Base-by-base conservation (phyloP, 1,284 basidiomycete genomes). In the Sporisorium reilianum region DNA sequence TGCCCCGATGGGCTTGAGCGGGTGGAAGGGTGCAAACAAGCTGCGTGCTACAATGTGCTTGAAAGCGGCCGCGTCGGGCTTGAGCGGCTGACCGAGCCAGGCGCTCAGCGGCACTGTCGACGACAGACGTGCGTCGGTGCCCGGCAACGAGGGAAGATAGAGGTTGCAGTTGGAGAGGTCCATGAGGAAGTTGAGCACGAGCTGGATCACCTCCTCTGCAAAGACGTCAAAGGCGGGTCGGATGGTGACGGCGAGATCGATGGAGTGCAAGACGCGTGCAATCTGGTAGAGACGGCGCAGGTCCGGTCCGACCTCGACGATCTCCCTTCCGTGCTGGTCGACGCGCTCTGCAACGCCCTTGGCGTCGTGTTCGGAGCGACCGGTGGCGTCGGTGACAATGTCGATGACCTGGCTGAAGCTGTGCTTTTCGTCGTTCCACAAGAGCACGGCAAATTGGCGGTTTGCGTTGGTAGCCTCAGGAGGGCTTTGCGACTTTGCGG, bases 381-480 rank as follows among this genome's bases (percentile, higher is more conserved):
- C 67, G 1, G 74, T 77, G 10, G 76, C 79, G 26, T 81, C 78
- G n/a, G 64, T 77, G 51, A 82, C 78, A 25, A 73, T 92, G 71
- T 92, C 89, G 59, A 92, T 92, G 60, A 97, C 91, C 81, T 98
- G 94, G 55, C 92, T 91, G 79, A 93, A 93, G 2, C 93, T 95
- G 85, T 98, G 97, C 79, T 95, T 97, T 85, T 99, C 97, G 86
- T 98, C 96, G 85, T 97, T 95, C 95, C 95, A 98, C 2, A 98
- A 86, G 20, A 97, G 88, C 57, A 98, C 89, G 23, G 92, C 92
- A 89, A 70, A 95, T 91, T 73, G 90, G 14, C 75, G 79, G 38
- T 67, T 74, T 34, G 46, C 56, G 30, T 54, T 53, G 40, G 34
- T 12, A 14, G 59, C 46, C 5, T 55, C 50, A 4, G 52, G 45